These are phyloP conservation scores for Psidium friedrichsthalianum DNA, from an alignment of 345 rosid species.

Conservation along the genomic window DNA sequence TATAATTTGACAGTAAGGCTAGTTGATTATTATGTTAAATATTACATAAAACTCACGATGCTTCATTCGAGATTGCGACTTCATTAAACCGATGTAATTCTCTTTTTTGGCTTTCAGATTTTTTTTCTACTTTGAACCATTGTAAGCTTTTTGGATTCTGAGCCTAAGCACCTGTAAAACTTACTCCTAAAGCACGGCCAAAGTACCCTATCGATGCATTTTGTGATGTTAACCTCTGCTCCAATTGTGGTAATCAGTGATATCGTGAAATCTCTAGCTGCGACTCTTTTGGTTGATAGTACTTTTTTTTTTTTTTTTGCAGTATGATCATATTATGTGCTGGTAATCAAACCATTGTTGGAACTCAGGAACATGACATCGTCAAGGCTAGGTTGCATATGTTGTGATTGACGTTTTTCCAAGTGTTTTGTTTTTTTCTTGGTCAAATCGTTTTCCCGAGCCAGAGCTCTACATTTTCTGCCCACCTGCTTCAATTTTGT, in stretches of 20 bases:
- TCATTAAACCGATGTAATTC: not conserved
- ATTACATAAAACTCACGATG: not conserved
- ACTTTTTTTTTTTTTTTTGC: not conserved
- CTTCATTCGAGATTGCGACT: not conserved
- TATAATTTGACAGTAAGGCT: not conserved
- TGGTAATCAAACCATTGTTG: not conserved
- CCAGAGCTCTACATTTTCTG: not conserved
- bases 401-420: not conserved
- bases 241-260: not conserved
- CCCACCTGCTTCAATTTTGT: not conserved
- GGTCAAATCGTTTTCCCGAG: not conserved
- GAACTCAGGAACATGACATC: not conserved
- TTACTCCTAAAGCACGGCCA: not conserved
- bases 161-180: not conserved
- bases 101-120: not conserved
- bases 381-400: not conserved
- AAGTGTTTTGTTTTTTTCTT: not conserved
- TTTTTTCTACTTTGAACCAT: not conserved
- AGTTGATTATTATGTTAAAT: not conserved
- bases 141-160: not conserved
- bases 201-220: not conserved
- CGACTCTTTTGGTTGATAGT: not conserved
- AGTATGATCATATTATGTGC: not conserved
- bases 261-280: not conserved
- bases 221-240: not conserved